Evolutionary conservation across 2,329 filamentous ascomycete species (phyloP), one percentile per base, ranked within the genome.

Genomic region (Colletotrichum coccodes): DNA sequence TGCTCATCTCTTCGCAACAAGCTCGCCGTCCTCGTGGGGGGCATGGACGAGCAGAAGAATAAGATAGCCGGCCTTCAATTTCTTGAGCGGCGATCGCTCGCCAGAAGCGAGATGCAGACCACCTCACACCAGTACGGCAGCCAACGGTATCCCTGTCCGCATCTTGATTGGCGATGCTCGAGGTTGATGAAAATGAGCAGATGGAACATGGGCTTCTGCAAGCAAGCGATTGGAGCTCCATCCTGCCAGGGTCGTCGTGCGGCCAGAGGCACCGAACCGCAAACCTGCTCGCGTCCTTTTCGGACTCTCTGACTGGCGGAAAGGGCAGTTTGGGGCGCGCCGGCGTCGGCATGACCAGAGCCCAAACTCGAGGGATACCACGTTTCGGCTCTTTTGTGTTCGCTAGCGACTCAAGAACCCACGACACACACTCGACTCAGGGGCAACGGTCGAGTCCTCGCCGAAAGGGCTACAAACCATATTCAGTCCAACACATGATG

Each of bases 181-280:
- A 66, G n/a, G 56, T 61, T 61, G 47, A 66, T 66, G 57, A 66
- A 42, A 66, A 66, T 66, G 57, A 66, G 63, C 57, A 61, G 38
- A 60, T 47, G 57, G 63, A 61, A 61, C 63, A 61, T 61, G 63
- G 57, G 32, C 57, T 60, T 52, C 44, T 7, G 18, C 38, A 57
- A 23, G 21, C 52, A 38, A 47, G 32, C 40, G 7, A 57, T 38
- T 40, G 60, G 38, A 47, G 60, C 26, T 36, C 42, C 52, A 30
- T 46, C 16, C 23, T 46, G 52, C 42, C 40, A 46, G 42, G 53
- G 42, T 53, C 52, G 61, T n/a, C n/a, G n/a, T n/a, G n/a, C n/a
- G n/a, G n/a, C n/a, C n/a, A n/a, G 54, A 28, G 6, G 34, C 42
- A 36, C 54, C 49, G 36, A 52, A 60, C 40, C 54, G 44, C 36